A percentile compares a stretch with the other conserved stretches of the same genome.
These are phyloP conservation scores for Kingdonia uniflora DNA, from an alignment of 164 flowering plant species.

Conservation along the genomic window DNA sequence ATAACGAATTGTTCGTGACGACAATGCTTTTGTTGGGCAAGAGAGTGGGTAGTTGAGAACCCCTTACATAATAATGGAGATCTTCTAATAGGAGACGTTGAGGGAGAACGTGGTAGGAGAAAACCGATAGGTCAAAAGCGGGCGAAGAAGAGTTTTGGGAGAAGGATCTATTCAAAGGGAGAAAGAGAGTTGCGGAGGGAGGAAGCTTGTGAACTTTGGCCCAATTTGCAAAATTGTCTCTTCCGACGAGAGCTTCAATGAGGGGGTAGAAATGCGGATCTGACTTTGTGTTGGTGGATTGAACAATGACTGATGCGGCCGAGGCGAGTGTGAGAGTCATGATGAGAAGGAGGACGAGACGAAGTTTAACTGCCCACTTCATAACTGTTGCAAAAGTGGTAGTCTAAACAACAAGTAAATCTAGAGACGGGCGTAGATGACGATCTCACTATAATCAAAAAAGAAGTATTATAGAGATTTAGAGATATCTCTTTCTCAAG, in stretches of 20 bases:
- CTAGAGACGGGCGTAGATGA: too few relatives aligned
- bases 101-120: slow-evolving; percentile 24
- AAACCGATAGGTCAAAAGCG: slow-evolving; percentile 4
- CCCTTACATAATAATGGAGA: slow-evolving; percentile 6
- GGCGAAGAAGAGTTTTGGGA: slow-evolving; percentile 22
- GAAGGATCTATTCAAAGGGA: slow-evolving; percentile 36
- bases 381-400: too few relatives aligned
- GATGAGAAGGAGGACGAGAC: too few relatives aligned
- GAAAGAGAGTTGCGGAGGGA: slow-evolving; percentile 4
- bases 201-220: slow-evolving; percentile 12
- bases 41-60: slow-evolving; percentile 21
- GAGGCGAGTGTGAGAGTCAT: too few relatives aligned
- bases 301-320: too few relatives aligned
- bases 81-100: slow-evolving; percentile 13
- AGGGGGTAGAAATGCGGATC: slow-evolving; percentile 21
- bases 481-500: too few relatives aligned
- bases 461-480: too few relatives aligned
- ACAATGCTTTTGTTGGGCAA: slow-evolving; percentile 12
- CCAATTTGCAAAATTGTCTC: slow-evolving; percentile 40
- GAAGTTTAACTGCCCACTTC: too few relatives aligned
- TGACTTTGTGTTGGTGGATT: too few relatives aligned
- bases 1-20: slow-evolving; percentile 15
- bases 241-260: slow-evolving; percentile 32
- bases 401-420: too few relatives aligned
- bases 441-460: too few relatives aligned